Evolutionary conservation across 345 rosid genomes (phyloP).

Genomic region (Geranium rotundifolium): DNA sequence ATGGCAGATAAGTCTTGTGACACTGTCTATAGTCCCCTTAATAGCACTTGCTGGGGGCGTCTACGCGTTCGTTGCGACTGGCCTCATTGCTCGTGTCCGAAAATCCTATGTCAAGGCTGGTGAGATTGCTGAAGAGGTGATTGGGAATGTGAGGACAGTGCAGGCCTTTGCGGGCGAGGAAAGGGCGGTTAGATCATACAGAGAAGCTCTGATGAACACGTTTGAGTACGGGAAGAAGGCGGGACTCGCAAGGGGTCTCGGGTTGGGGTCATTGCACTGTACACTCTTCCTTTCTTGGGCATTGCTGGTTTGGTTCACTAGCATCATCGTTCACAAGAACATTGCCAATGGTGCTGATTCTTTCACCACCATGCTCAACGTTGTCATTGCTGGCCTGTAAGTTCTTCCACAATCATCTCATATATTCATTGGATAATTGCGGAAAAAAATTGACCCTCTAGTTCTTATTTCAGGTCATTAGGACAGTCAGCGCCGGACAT

Average conservation of each 20-base stretch:
- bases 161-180: slow-evolving; percentile 97
- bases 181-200: slow-evolving; percentile 58
- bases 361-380: slow-evolving; percentile 98
- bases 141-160: slow-evolving; percentile 91
- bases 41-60: slow-evolving; percentile 90
- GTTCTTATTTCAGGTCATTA: slow-evolving; percentile 41
- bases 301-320: slow-evolving; percentile 86
- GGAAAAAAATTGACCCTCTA: too few species aligned
- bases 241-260: slow-evolving; percentile 84
- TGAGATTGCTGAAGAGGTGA: slow-evolving; percentile 95
- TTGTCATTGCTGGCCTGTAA: slow-evolving; percentile 90
- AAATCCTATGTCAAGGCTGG: slow-evolving; percentile 90
- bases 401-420: slow-evolving; percentile 7
- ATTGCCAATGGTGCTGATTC: slow-evolving; percentile 85
- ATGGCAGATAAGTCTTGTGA: slow-evolving; percentile 95
- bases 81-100: slow-evolving; percentile 67
- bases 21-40: slow-evolving; percentile 82
- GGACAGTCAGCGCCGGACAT: slow-evolving; percentile 93
- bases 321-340: slow-evolving; percentile 67
- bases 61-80: slow-evolving; percentile 73
- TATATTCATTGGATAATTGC: not conserved
- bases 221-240: slow-evolving; percentile 70
- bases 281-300: slow-evolving; percentile 90
- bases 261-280: slow-evolving; percentile 77
- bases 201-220: slow-evolving; percentile 58